Evolutionary conservation across 768 basidiomycete species (phyloP).

Genomic region (Mycena pura): DNA sequence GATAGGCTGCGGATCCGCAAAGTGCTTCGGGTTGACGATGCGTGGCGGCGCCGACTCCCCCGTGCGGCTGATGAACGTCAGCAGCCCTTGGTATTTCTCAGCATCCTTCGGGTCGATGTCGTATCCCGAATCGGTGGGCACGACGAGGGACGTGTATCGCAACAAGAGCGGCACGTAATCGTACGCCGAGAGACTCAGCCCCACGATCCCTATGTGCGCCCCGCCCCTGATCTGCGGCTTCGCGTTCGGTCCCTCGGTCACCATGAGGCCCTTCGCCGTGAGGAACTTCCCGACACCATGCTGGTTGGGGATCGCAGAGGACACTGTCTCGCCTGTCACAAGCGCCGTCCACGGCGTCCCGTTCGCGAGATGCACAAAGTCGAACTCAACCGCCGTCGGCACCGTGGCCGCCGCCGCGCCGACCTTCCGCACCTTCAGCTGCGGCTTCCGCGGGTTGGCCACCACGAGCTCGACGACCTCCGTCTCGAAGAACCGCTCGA

Average conservation of each 20-base stretch:
- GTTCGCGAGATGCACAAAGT: not conserved
- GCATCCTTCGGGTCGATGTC: not conserved
- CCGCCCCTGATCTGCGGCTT: not conserved
- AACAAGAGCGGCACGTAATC: not conserved
- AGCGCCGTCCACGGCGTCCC: not conserved
- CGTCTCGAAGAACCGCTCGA: not conserved
- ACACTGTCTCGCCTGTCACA: not conserved
- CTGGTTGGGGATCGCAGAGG: not conserved
- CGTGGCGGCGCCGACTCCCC: not conserved
- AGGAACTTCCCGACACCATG: not conserved
- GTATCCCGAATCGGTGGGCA: not conserved
- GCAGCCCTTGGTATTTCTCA: not conserved
- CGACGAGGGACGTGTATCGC: not conserved
- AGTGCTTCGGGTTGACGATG: not conserved
- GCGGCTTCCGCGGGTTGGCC: not conserved
- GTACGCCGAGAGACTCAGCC: not conserved
- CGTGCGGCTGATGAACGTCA: not conserved
- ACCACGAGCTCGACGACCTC: not conserved
- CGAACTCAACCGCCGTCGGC: not conserved
- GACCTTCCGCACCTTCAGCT: not conserved
- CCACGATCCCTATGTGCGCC: not conserved
- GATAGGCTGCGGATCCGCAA: not conserved
- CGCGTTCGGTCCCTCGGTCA: no score
- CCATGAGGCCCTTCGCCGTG: not conserved
- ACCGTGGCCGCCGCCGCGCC: no score